These are phyloP conservation scores for Penicillium sp. DNA, from an alignment of 2,329 filamentous ascomycete genomes.

Conservation along the genomic window DNA sequence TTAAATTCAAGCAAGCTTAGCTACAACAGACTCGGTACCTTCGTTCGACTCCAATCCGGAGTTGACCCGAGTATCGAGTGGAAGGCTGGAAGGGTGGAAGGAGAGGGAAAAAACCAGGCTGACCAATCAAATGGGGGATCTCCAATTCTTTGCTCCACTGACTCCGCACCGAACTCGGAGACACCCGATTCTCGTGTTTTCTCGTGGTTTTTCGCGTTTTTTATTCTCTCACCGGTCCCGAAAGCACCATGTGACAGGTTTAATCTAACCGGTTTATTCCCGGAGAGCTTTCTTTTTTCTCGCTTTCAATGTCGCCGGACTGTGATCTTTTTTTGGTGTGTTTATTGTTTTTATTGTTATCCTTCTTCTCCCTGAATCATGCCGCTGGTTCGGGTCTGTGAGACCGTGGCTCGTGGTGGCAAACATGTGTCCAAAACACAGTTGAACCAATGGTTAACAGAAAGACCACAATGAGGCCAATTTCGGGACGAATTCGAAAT, in stretches of 20 bases:
- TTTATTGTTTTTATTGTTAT: too few relatives aligned
- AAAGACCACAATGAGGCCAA: too few relatives aligned
- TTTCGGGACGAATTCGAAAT: not conserved
- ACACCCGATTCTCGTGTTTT: constrained; percentile 12
- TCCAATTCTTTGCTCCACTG: constrained; percentile 14
- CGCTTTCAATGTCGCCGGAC: constrained; percentile 17
- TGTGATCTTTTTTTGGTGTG: constrained; percentile 7
- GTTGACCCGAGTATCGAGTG: constrained; percentile 13
- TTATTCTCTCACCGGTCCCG: not conserved
- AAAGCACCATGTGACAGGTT: constrained; percentile 12
- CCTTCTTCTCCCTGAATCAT: not conserved
- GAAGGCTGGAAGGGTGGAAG: constrained; percentile 2
- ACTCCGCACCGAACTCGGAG: constrained; percentile 24
- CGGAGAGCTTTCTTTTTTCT: constrained; percentile 1
- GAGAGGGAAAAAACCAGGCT: not conserved
- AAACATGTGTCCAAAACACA: not conserved
- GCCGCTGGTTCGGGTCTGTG: not conserved
- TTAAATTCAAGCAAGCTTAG: too few relatives aligned
- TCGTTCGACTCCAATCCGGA: constrained; percentile 8
- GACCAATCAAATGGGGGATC: constrained; percentile 9
- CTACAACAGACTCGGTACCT: too few relatives aligned
- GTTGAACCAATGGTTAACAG: not conserved
- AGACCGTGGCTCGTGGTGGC: constrained; percentile 17
- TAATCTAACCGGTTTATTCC: constrained; percentile 20
- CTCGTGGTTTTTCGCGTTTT: not conserved